Percentiles rank a stretch among this genome's conserved stretches.
These are phyloP conservation scores for Thelonectria discophora DNA, from an alignment of 2,329 filamentous ascomycete genomes.

Conservation along the genomic window DNA sequence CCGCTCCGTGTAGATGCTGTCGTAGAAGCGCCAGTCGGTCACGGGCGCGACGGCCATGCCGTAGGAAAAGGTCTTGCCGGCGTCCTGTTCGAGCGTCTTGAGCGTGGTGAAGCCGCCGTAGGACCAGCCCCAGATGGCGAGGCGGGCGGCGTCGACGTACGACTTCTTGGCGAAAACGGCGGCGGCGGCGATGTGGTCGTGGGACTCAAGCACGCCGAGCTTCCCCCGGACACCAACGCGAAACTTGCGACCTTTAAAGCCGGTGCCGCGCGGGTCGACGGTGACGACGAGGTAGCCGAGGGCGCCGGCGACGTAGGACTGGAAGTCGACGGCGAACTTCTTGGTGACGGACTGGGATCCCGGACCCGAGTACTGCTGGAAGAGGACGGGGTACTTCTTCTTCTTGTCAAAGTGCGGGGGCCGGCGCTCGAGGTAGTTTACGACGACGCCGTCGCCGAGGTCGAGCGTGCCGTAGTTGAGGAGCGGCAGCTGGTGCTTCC, in stretches of 20 bases:
- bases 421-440: slow-evolving; percentile 81
- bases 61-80: slow-evolving; percentile 89
- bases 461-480: slow-evolving; percentile 84
- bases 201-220: slow-evolving; percentile 84
- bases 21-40: slow-evolving; percentile 98
- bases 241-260: slow-evolving; percentile 84
- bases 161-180: slow-evolving; percentile 81
- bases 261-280: slow-evolving; percentile 92
- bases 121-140: slow-evolving; percentile 99
- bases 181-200: slow-evolving; percentile 90
- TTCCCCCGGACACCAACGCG: slow-evolving; percentile 85
- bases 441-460: slow-evolving; percentile 76
- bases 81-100: slow-evolving; percentile 93
- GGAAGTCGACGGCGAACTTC: slow-evolving; percentile 85
- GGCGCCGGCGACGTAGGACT: slow-evolving; percentile 84
- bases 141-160: slow-evolving; percentile 82
- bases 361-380: slow-evolving; percentile 93
- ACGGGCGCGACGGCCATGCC: slow-evolving; percentile 98
- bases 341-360: slow-evolving; percentile 90
- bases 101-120: slow-evolving; percentile 96
- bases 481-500: slow-evolving; percentile 82
- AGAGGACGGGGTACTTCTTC: slow-evolving; percentile 92
- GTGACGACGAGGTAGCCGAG: slow-evolving; percentile 95
- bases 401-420: slow-evolving; percentile 87
- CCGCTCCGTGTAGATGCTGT: slow-evolving; percentile 92